Evolutionary conservation across 2,329 filamentous ascomycete species (phyloP), one percentile per base, ranked within the genome.

Genomic region (Cercospora nicotianae): DNA sequence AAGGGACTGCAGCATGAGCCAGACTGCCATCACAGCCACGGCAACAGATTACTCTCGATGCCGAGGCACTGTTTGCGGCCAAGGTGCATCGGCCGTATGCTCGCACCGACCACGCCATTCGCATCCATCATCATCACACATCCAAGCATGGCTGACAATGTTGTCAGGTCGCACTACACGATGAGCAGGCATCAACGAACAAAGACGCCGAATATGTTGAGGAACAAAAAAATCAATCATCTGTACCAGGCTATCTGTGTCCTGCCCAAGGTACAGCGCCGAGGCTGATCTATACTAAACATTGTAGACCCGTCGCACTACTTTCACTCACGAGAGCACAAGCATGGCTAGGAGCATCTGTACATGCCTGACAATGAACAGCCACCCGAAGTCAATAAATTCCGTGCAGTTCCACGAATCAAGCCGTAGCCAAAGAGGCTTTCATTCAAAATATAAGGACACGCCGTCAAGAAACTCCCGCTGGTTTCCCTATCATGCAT

Each of bases 191-290:
- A 7, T 18, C n/a, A 48, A 20, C 18, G n/a, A 18, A 48, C n/a
- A 28, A 18, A 31, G 26, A 33, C 12, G 26, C n/a, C 7, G 42
- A 55, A 6, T n/a, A 39, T 16, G 12, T 20, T 55, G 12, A 18
- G 39, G 10, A 48, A 55, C n/a, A 23, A 55, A 23, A 55, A 18
- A 58, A 30, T 39, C 62, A 64, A 57, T 30, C 42, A 60, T 67
- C 63, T 63, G 59, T 68, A 65, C 63, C 62, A 63, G 66, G 57
- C 66, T 59, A 59, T 65, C 59, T 68, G 63, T 53, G 66, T 68
- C 63, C 66, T 68, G 63, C 62, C 63, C 66, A 30, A 66, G 58
- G 63, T 36, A 60, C 58, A 60, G 20, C 59, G 66, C 58, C 66
- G 63, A 65, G 62, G 53, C 58, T 65, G 23, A 39, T 58, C 63